phyloP scores from a whole-genome alignment of 2,329 filamentous ascomycete species.

The Coniosporium tulheliwenetii region DNA sequence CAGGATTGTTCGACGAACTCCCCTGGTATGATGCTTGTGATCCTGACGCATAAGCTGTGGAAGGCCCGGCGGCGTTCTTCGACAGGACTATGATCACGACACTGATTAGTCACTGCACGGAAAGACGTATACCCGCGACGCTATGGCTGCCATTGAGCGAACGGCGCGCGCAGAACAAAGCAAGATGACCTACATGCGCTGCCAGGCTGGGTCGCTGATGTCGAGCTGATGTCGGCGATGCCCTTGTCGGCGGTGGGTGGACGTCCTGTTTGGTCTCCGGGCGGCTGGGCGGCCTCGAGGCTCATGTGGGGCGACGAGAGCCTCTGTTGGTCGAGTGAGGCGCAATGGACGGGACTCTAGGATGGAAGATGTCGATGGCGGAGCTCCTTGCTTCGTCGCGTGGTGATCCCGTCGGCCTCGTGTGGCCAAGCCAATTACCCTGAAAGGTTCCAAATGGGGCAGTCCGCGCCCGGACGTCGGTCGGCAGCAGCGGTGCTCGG shows the following conservation, averaged over 20 bases:
- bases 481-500: no score
- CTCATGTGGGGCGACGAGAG: constrained; percentile 17
- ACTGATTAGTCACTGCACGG: no score
- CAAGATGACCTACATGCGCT: background rate
- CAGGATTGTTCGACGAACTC: background rate
- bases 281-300: constrained; percentile 13
- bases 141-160: background rate
- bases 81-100: no score
- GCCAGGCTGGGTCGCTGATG: background rate
- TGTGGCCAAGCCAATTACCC: no score
- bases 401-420: constrained; percentile 2
- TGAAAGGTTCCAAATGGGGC: no score
- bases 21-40: background rate
- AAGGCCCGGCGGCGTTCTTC: no score
- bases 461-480: no score
- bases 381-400: constrained; percentile 14
- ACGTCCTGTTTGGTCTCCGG: constrained; percentile 11
- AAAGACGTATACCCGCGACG: no score
- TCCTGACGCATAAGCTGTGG: no score
- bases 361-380: constrained; percentile 2
- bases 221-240: constrained; percentile 3
- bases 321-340: background rate
- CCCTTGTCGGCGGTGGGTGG: constrained; percentile 14
- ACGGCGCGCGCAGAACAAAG: background rate
- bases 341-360: no score